Conservation (phyloP, 2,329 filamentous ascomycete genomes). For the Fusarium kyushuense region DNA sequence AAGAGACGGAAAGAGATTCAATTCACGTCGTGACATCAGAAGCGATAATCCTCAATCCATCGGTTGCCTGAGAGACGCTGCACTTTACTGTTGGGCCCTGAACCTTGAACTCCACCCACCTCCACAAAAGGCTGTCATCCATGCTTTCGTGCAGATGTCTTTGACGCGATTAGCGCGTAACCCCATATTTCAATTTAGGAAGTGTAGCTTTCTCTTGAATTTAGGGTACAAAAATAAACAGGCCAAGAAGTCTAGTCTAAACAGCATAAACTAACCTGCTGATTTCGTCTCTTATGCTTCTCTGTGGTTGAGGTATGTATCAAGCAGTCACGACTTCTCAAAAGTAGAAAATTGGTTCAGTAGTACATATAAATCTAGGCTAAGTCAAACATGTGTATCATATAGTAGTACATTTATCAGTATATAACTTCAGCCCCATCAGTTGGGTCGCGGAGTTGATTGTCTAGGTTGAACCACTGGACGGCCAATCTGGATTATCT, state of each 20-base stretch:
- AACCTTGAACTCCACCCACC: conserved; percentile 25
- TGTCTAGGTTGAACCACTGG: conserved; percentile 6
- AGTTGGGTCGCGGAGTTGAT: conserved; percentile 1
- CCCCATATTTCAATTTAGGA: conserved; percentile 14
- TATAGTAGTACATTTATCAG: conserved; percentile 40
- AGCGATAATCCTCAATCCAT: conserved; percentile 1
- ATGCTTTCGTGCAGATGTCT: not conserved
- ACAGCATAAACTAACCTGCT: no score
- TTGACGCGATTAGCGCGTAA: conserved; percentile 42
- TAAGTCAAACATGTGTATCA: conserved; percentile 31
- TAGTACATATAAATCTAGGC: conserved; percentile 38
- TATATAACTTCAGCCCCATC: conserved; percentile 9
- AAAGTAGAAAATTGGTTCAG: conserved; percentile 30
- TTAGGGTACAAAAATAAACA: no score
- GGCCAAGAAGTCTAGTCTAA: no score
- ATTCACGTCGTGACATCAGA: conserved; percentile 10
- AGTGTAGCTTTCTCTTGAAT: no score
- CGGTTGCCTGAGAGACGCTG: conserved; percentile 38
- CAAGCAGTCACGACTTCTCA: not conserved
- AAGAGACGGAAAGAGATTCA: not conserved
- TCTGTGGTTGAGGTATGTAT: no score
- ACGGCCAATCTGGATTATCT: conserved; percentile 34
- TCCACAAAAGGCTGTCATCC: conserved; percentile 4
- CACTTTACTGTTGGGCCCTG: conserved; percentile 21
- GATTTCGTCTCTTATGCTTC: no score